Evolutionary conservation across 192 early-diverging fungal species (phyloP).

Genomic region (Lunasporangiospora selenospora): DNA sequence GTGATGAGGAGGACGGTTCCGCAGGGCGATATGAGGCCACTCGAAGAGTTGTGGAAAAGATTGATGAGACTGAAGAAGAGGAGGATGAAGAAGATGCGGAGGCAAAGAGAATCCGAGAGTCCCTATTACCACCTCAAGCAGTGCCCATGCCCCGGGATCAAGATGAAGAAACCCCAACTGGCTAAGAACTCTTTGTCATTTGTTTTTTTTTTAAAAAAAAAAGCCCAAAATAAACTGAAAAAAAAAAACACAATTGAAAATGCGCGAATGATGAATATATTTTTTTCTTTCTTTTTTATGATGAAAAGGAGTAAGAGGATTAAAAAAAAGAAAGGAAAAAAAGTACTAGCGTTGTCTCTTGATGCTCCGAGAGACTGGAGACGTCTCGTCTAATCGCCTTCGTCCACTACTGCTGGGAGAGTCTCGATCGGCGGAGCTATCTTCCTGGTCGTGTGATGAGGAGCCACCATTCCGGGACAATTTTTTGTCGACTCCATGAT

Average conservation of each 20-base stretch:
- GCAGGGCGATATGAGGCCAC: neutral
- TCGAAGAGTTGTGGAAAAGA: constrained; percentile 9
- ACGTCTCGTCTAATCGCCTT: constrained; percentile 11
- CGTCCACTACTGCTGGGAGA: constrained; percentile 4
- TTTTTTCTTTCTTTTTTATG: too few relatives aligned
- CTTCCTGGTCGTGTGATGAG: too few relatives aligned
- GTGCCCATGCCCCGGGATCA: too few relatives aligned
- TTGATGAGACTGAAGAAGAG: constrained; percentile 17
- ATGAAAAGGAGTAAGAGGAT: too few relatives aligned
- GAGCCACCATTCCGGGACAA: too few relatives aligned
- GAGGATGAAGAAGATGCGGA: constrained; percentile 9
- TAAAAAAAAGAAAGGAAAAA: constrained; percentile 3
- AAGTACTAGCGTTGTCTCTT: constrained; percentile 32
- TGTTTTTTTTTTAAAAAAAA: neutral
- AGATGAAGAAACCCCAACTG: too few relatives aligned
- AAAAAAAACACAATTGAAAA: neutral
- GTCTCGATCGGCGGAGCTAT: constrained; percentile 4
- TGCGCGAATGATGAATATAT: too few relatives aligned
- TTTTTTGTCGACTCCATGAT: too few relatives aligned
- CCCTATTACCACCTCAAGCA: too few relatives aligned
- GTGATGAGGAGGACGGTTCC: too few relatives aligned
- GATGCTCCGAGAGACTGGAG: constrained; percentile 1
- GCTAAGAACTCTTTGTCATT: too few relatives aligned
- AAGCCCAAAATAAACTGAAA: neutral
- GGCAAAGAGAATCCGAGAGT: too few relatives aligned